These are phyloP conservation scores for Creolimax fragrantissima DNA, from an alignment of 78 protist genomes.

Conservation along the genomic window DNA sequence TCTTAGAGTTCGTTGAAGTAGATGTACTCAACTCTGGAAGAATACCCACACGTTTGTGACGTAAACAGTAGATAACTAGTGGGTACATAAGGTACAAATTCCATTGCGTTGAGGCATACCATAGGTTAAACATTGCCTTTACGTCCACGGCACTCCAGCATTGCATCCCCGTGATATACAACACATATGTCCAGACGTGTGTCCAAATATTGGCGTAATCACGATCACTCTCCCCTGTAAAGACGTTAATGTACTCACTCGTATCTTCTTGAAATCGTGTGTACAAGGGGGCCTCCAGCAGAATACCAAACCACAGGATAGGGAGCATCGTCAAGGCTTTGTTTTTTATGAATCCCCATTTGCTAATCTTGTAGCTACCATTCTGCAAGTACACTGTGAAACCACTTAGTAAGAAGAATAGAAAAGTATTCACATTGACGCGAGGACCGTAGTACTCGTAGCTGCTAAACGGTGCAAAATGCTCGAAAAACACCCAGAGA, in stretches of 20 bases:
- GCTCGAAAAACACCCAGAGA: constrained; percentile 1
- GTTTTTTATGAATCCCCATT: background rate
- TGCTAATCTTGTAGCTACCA: background rate
- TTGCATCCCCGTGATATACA: constrained; percentile 14
- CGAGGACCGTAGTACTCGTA: background rate
- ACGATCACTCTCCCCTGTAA: background rate
- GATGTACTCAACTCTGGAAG: background rate
- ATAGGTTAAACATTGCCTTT: background rate
- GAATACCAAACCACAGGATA: background rate
- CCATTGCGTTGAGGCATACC: background rate
- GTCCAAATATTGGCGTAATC: background rate
- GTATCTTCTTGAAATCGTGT: background rate
- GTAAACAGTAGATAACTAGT: background rate
- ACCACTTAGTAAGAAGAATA: background rate
- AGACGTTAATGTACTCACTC: background rate
- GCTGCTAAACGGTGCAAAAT: background rate
- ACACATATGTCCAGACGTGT: background rate
- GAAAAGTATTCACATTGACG: background rate
- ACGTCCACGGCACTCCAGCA: background rate
- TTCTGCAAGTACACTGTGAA: background rate
- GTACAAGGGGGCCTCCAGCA: background rate
- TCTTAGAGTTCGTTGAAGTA: background rate
- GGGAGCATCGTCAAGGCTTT: background rate
- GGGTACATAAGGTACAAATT: background rate
- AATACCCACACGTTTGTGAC: background rate